Conservation (phyloP, 2,329 filamentous ascomycete genomes). For the Botrytis pseudocinerea region DNA sequence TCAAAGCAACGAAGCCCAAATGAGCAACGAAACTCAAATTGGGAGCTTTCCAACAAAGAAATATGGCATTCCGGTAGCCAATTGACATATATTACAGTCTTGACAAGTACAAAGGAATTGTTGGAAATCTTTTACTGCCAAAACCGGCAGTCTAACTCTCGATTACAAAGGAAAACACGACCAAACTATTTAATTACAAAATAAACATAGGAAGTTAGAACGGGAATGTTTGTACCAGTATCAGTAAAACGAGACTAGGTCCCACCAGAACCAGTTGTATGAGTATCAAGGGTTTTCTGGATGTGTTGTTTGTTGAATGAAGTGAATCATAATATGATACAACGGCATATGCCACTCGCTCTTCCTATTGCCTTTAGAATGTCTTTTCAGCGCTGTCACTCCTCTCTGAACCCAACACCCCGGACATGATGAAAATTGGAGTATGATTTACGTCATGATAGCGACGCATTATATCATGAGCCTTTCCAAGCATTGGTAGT, state of each 20-base stretch:
- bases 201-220: background rate
- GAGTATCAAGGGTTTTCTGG: background rate
- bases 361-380: background rate
- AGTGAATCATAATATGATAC: background rate
- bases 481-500: background rate
- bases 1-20: background rate
- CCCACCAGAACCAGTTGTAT: background rate
- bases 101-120: conserved; percentile 13
- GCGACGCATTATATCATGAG: background rate
- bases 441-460: background rate
- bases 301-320: background rate
- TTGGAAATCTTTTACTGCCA: background rate
- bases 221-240: background rate
- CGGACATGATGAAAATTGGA: background rate
- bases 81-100: background rate
- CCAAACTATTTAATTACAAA: background rate
- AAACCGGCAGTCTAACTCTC: background rate
- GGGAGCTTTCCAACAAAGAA: background rate
- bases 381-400: background rate
- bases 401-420: background rate
- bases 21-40: background rate
- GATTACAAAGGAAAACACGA: background rate
- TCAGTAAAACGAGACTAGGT: background rate
- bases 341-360: background rate
- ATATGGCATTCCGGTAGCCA: background rate